Evolutionary conservation across 176 grass and related monocot genomes (phyloP).

Genomic region (Ampelocalamus luodianensis): DNA sequence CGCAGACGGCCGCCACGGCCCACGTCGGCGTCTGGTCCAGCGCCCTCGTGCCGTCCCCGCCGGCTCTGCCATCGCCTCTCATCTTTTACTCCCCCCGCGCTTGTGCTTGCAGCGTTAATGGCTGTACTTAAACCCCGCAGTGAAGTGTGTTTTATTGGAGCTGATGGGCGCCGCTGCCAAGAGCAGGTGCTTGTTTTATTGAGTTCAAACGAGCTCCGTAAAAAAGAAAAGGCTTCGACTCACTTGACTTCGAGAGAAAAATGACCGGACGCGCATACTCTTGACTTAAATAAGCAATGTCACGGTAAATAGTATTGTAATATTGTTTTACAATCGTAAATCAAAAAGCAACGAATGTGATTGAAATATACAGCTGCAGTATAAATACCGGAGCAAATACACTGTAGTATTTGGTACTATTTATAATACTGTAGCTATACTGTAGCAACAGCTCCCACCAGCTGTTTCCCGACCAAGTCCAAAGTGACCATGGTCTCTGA

Average conservation of each 20-base stretch:
- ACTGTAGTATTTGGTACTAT: no score
- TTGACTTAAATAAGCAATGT: no score
- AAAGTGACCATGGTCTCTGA: neutral
- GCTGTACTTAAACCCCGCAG: slow-evolving; percentile 4
- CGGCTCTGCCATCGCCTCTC: slow-evolving; percentile 24
- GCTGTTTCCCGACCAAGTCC: no score
- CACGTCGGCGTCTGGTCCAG: slow-evolving; percentile 90
- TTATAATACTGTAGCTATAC: no score
- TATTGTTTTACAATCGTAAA: no score
- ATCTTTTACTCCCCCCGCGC: slow-evolving; percentile 9
- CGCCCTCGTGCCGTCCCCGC: slow-evolving; percentile 45
- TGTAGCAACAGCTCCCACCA: no score
- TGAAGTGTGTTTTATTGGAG: slow-evolving; percentile 10
- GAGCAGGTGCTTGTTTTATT: neutral
- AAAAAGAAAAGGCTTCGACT: slow-evolving; percentile 5
- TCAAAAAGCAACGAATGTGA: no score
- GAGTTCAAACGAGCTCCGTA: slow-evolving; percentile 31
- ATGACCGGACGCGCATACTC: no score
- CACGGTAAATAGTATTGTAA: no score
- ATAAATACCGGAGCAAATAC: no score
- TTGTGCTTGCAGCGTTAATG: slow-evolving; percentile 30
- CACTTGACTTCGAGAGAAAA: no score
- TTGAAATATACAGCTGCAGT: no score
- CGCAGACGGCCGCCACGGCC: slow-evolving; percentile 71
- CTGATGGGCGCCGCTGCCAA: slow-evolving; percentile 8